phyloP scores from a whole-genome alignment of 2,329 filamentous ascomycete genomes.

The Hypoxylon sp. region DNA sequence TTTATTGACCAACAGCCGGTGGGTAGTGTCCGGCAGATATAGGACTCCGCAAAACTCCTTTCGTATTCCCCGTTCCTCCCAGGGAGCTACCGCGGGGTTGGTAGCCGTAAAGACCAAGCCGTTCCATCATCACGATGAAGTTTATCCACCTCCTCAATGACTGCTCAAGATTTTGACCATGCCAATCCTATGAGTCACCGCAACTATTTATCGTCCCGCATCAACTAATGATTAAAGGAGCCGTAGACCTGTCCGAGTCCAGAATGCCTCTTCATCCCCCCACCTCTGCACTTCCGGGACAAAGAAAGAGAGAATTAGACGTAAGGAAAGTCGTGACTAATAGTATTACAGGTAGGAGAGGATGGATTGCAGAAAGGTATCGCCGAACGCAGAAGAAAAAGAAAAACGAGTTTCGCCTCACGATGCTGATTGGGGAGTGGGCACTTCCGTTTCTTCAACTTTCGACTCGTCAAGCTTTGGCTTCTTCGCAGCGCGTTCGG shows the following conservation, averaged over 20 bases:
- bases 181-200: conserved; percentile 26
- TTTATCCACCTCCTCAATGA: conserved; percentile 28
- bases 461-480: conserved; percentile 48
- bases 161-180: conserved; percentile 35
- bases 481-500: conserved; percentile 49
- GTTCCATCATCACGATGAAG: conserved; percentile 36
- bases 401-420: conserved; percentile 19
- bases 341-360: conserved; percentile 48
- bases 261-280: conserved; percentile 38
- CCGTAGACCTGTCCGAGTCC: conserved; percentile 34
- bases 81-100: conserved; percentile 30
- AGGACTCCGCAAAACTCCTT: conserved; percentile 47
- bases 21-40: conserved; percentile 26
- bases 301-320: conserved; percentile 36
- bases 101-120: conserved; percentile 41
- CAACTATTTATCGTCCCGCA: conserved; percentile 35
- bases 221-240: conserved; percentile 47
- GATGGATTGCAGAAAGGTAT: conserved; percentile 34
- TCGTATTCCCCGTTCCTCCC: conserved; percentile 45
- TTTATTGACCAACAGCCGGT: conserved; percentile 45
- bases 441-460: conserved; percentile 45
- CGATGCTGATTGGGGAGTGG: conserved; percentile 48
- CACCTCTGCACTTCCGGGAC: conserved; percentile 34
- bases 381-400: conserved; percentile 19
- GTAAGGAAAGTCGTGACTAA: conserved; percentile 45